Base-by-base conservation (phyloP, 164 flowering plant species). In the Tetrastigma voinierianum region DNA sequence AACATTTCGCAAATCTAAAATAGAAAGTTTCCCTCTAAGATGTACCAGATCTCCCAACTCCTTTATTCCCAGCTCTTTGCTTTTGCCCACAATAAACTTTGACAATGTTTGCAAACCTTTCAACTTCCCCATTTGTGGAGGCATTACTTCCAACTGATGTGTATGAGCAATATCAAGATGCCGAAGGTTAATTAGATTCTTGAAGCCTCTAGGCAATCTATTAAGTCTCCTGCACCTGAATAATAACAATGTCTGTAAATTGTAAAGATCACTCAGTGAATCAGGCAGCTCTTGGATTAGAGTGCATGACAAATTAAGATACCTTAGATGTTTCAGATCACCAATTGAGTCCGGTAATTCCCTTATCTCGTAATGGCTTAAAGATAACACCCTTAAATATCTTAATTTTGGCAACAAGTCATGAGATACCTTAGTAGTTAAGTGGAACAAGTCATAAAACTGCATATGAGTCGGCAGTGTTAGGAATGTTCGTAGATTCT, bases 311-410 rank as follows among this genome's bases (percentile, higher is more conserved):
- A 67, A n/a, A 25, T 60, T 24, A 13, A 67, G 44, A 59, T 59
- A 59, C 24, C 70, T 51, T 7, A 67, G 19, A 32, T 59, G 70
- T 40, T 59, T 59, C 47, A 67, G 18, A 6, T 67, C 44, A 12
- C 65, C 58, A 8, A 52, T 43, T 2, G 40, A 59, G 4, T 10
- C 18, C 1, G 65, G 65, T 2, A 67, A 14, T 24, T 16, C 21
- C 6, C 40, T 32, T 32, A 32, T 32, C 40, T 32, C 40, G 6
- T 32, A 32, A 32, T 32, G 40, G 40, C 40, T 32, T 32, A 32
- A 32, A 32, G 40, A 32, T 32, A 32, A 7, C 40, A 32, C 40
- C 40, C 40, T 32, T 32, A 32, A 32, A 7, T 32, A 32, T 32
- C 40, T 32, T 32, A 32, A 32, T 32, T 32, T 32, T 0, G 40